Evolutionary conservation across 306 rosid species (phyloP).

Genomic region (Lupinus albus): DNA sequence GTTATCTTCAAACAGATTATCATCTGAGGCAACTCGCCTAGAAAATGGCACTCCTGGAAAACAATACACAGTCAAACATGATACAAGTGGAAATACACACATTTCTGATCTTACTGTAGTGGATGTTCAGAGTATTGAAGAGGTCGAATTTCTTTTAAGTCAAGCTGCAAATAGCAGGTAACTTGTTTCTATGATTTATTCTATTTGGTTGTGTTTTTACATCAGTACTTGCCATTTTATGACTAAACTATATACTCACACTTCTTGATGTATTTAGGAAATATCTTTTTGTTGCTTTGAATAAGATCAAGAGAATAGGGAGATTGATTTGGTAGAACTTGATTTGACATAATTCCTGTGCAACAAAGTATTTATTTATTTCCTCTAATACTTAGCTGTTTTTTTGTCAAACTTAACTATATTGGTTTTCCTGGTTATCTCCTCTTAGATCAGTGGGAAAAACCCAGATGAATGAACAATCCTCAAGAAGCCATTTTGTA

Average conservation of each 20-base stretch:
- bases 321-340: too few species aligned
- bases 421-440: constrained; percentile 28
- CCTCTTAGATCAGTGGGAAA: constrained; percentile 83
- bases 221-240: too few species aligned
- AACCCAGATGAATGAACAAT: constrained; percentile 97
- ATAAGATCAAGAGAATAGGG: too few species aligned
- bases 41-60: constrained; percentile 79
- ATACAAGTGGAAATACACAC: constrained; percentile 72
- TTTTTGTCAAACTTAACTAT: constrained; percentile 19
- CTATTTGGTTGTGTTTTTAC: constrained; percentile 11
- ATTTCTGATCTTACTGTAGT: constrained; percentile 90
- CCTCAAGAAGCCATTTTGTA: constrained; percentile 97
- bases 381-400: constrained; percentile 1
- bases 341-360: too few species aligned
- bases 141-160: constrained; percentile 85
- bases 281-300: too few species aligned
- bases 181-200: constrained; percentile 17
- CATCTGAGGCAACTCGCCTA: constrained; percentile 44
- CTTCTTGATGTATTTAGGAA: too few species aligned
- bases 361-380: too few species aligned
- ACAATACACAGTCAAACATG: constrained; percentile 88
- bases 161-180: constrained; percentile 95
- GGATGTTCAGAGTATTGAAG: constrained; percentile 88
- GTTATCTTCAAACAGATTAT: constrained; percentile 63
- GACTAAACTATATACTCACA: too few species aligned